These are phyloP conservation scores for Gossypium herbaceum DNA, from an alignment of 345 rosid genomes.

Conservation along the genomic window DNA sequence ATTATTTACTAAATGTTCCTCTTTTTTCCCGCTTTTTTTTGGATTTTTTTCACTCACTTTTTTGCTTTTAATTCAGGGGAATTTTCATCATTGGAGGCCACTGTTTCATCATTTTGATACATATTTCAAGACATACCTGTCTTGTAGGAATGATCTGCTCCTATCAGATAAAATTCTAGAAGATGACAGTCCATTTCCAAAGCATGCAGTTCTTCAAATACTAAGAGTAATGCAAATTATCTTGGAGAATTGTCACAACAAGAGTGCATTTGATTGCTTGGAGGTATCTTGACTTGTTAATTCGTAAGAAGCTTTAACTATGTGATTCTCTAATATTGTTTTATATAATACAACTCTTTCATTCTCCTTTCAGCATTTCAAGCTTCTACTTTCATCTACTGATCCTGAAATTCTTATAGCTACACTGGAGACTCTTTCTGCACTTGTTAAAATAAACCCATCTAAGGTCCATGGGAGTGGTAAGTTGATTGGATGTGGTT, in stretches of 20 bases:
- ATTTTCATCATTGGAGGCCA: conserved; percentile 96
- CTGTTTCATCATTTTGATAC: conserved; percentile 87
- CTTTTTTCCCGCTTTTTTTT: not conserved
- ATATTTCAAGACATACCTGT: conserved; percentile 79
- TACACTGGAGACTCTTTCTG: conserved; percentile 78
- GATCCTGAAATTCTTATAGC: conserved; percentile 94
- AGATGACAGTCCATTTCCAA: conserved; percentile 71
- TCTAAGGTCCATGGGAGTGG: conserved; percentile 86
- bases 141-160: conserved; percentile 74
- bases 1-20: conserved; percentile 5
- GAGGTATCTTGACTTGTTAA: conserved; percentile 48
- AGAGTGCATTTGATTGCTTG: conserved; percentile 84
- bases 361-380: conserved; percentile 68
- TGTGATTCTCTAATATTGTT: not conserved
- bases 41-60: conserved; percentile 21
- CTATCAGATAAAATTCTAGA: conserved; percentile 69
- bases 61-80: conserved; percentile 59
- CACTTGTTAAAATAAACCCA: conserved; percentile 83
- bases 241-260: conserved; percentile 88
- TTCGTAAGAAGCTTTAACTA: not conserved
- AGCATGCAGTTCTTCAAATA: conserved; percentile 78
- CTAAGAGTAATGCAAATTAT: conserved; percentile 83
- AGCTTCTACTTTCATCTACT: conserved; percentile 82
- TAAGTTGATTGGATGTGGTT: conserved; percentile 81
- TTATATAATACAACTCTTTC: conserved; percentile 17